These are phyloP conservation scores for Vitis rotundifolia DNA, from an alignment of 164 flowering plant species.

Conservation along the genomic window DNA sequence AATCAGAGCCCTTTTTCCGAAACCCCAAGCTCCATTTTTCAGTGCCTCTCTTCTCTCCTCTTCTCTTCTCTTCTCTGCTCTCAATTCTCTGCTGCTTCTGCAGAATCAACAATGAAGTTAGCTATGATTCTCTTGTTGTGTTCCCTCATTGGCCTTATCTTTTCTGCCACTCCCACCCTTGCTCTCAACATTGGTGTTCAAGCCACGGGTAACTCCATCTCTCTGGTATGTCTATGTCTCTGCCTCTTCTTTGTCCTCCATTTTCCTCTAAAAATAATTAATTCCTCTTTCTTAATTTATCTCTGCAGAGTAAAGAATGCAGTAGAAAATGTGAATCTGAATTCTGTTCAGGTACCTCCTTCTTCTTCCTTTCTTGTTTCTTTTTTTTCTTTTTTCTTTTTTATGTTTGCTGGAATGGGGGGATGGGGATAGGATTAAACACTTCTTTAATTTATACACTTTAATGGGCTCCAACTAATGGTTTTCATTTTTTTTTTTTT, in stretches of 20 bases:
- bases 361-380: neutral
- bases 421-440: no score
- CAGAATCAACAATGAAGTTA: constrained; percentile 24
- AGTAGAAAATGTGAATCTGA: constrained; percentile 86
- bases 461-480: neutral
- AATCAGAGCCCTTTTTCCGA: constrained; percentile 25
- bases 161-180: constrained; percentile 15
- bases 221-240: constrained; percentile 31
- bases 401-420: neutral
- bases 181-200: constrained; percentile 62
- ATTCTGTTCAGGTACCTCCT: constrained; percentile 63
- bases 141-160: constrained; percentile 14
- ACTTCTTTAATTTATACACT: neutral
- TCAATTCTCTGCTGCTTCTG: neutral
- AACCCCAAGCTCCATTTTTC: constrained; percentile 33
- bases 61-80: no score
- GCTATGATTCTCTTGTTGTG: constrained; percentile 15
- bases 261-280: neutral
- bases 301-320: constrained; percentile 59
- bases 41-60: constrained; percentile 6
- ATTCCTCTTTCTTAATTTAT: neutral
- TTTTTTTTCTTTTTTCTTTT: neutral
- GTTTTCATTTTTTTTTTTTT: neutral
- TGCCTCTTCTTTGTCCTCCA: neutral
- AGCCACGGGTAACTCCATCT: constrained; percentile 16